These are phyloP conservation scores for Cyclotella baltica DNA, from an alignment of 108 stramenopile species.

Conservation along the genomic window DNA sequence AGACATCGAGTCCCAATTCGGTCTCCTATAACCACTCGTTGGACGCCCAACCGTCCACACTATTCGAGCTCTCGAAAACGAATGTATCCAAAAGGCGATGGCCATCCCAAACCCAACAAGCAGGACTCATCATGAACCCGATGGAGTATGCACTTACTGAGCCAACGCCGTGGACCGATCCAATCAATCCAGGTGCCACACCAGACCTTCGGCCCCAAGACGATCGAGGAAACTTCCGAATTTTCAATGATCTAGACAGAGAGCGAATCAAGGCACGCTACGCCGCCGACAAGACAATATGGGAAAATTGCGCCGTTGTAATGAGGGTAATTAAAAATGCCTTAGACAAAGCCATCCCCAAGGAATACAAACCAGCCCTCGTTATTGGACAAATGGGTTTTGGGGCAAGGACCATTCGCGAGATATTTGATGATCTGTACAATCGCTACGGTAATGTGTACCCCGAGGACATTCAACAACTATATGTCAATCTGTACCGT, in stretches of 20 bases:
- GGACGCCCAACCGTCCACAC: neutral
- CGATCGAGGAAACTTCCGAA: neutral
- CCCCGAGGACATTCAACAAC: neutral
- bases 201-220: neutral
- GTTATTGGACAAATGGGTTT: neutral
- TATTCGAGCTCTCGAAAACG: neutral
- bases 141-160: neutral
- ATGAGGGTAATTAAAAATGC: neutral
- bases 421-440: neutral
- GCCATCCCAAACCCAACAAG: neutral
- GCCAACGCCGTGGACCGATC: neutral
- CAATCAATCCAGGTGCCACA: neutral
- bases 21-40: no score
- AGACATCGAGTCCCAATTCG: no score
- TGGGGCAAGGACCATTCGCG: neutral
- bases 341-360: neutral
- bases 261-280: neutral
- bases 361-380: neutral
- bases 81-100: conserved; percentile 7
- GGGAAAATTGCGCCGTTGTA: neutral
- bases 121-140: neutral
- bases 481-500: neutral
- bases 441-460: neutral
- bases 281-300: neutral
- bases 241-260: neutral